Evolutionary conservation across 768 basidiomycete genomes (phyloP).

Genomic region (Amylocystis lapponica): DNA sequence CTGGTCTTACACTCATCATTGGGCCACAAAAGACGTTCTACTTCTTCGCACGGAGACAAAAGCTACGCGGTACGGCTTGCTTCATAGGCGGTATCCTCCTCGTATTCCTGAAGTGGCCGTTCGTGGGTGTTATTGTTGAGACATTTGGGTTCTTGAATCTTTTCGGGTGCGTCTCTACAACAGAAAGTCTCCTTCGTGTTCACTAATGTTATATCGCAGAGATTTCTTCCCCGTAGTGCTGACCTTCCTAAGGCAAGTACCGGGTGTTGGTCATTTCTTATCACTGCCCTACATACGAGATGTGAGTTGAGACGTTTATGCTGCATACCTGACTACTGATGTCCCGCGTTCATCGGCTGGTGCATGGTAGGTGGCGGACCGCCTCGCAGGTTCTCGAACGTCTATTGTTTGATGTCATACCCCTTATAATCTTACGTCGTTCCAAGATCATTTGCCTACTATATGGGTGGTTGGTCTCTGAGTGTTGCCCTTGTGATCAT

Average conservation of each 20-base stretch:
- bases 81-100: conserved; percentile 88
- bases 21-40: conserved; percentile 96
- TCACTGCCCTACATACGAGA: conserved; percentile 83
- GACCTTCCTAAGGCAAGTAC: conserved; percentile 94
- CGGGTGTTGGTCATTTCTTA: conserved; percentile 82
- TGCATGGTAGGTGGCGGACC: conserved; percentile 25
- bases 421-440: no score
- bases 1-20: conserved; percentile 95
- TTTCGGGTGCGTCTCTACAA: conserved; percentile 92
- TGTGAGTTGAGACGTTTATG: conserved; percentile 48
- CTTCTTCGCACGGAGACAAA: conserved; percentile 95
- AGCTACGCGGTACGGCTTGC: conserved; percentile 83
- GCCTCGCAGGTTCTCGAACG: conserved; percentile 30
- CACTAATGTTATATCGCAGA: no score
- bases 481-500: no score
- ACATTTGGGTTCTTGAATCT: conserved; percentile 96
- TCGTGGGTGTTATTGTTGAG: conserved; percentile 89
- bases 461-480: no score
- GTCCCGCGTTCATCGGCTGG: neutral
- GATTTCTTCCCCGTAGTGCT: conserved; percentile 99
- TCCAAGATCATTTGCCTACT: no score
- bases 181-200: no score
- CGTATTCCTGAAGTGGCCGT: conserved; percentile 94
- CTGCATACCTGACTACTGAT: neutral
- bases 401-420: conserved; percentile 26